Percentiles rank a stretch among this genome's conserved stretches.
Evolutionary conservation across 805 yeast genomes (phyloP).

Genomic region (Kuraishia ogatae): DNA sequence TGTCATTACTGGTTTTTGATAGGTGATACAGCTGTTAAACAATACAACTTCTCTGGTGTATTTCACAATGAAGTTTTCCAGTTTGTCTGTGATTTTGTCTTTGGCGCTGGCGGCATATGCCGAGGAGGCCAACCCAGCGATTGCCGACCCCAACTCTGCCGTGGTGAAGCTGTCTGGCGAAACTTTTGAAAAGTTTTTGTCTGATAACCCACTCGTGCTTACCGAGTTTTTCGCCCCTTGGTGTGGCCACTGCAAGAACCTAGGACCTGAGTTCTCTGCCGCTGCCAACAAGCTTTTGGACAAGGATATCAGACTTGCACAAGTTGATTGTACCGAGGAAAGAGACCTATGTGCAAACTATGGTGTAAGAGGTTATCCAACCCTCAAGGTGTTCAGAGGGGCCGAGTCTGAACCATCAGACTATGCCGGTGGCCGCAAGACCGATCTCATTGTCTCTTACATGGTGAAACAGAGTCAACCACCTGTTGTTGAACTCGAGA

Average conservation of each 20-base stretch:
- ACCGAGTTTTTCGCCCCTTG: conserved; percentile 93
- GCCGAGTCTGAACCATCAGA: conserved; percentile 38
- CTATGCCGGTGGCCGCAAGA: conserved; percentile 79
- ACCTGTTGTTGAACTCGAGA: conserved; percentile 45
- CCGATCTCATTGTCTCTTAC: conserved; percentile 67
- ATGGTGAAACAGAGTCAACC: conserved; percentile 83
- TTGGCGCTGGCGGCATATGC: conserved; percentile 17
- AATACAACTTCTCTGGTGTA: no score
- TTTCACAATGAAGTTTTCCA: conserved; percentile 4
- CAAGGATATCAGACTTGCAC: conserved; percentile 65
- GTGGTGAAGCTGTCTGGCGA: conserved; percentile 72
- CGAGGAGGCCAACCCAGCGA: conserved; percentile 43
- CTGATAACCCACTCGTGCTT: conserved; percentile 67
- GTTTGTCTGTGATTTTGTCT: background rate
- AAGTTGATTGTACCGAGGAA: conserved; percentile 79
- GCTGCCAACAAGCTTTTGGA: conserved; percentile 61
- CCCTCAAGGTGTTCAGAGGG: conserved; percentile 67
- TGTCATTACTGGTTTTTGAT: no score
- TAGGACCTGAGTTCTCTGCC: conserved; percentile 71
- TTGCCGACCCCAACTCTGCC: conserved; percentile 76
- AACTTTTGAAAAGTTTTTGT: conserved; percentile 56
- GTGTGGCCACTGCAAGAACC: conserved; percentile 93
- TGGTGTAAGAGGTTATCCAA: conserved; percentile 77
- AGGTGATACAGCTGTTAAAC: no score
- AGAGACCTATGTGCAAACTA: conserved; percentile 59